Base-by-base conservation (phyloP, 306 rosid species). In the Malus orientalis region DNA sequence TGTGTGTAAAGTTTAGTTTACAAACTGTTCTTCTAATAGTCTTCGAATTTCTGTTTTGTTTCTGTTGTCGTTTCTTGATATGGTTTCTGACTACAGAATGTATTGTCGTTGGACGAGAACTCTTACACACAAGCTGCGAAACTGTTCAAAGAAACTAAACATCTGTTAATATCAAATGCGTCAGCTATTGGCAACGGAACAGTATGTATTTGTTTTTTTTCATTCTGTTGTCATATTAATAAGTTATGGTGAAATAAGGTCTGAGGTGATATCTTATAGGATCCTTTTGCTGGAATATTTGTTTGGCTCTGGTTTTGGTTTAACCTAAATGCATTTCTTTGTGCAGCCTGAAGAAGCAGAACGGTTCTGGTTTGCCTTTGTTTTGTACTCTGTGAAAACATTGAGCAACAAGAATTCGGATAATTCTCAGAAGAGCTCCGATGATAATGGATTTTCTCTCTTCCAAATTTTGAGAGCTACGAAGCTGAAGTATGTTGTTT, bases 301-400 rank as follows among this genome's bases (percentile, higher is more conserved):
- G 42, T 42, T 70, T 51, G 11, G 11, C 47, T 69, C 33, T 69
- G 14, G 55, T 47, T 78, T 63, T 30, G 55, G 42, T 69, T 54
- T 78, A 19, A 77, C 57, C 49, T 51, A 73, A 29, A 55, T 68
- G 61, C 60, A 5, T 80, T 40, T 76, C 22, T 72, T 7, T 84
- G 77, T 81, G 71, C 90, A 94, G 98, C 81, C 87, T 57, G 96
- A 91, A 80, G 98, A 94, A 85, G 93, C 96, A 33, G 94, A 87
- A 63, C 86, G 96, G 20, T 87, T 76, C 78, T 94, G 98, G 98
- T 91, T 82, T 86, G 87, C 93, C n/a, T 90, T 91, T 79, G 80
- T 87, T 84, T 79, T 90, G 75, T 94, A 86, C 83, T 82, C 96
- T 20, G 78, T 89, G 74, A 91, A 89, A 87, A 89, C 87, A 75